Base-by-base conservation (phyloP, 192 early-diverging fungal species). In the Endogone sp. region DNA sequence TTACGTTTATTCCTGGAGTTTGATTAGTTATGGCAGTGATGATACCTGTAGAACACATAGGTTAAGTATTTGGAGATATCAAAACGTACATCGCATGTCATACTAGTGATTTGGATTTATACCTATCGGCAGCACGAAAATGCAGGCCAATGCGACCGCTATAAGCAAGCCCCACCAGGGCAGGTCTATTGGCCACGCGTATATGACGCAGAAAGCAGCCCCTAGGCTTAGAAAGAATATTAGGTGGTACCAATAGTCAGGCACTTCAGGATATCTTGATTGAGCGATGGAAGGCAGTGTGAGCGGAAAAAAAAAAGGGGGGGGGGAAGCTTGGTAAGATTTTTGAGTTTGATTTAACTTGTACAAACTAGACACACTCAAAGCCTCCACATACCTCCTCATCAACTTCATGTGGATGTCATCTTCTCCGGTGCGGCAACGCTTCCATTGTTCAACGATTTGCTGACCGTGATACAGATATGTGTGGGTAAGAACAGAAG, bases 41-140 rank as follows among this genome's bases (percentile, higher is more conserved):
- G 24, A 94, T 88, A 69, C 93, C 95, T 26, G 95, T 85, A 1
- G 93, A n/a, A n/a, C n/a, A n/a, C n/a, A n/a, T n/a, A n/a, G n/a
- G n/a, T n/a, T n/a, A n/a, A n/a, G n/a, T n/a, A n/a, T n/a, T n/a
- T n/a, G n/a, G n/a, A n/a, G n/a, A n/a, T n/a, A n/a, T n/a, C n/a
- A n/a, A n/a, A n/a, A n/a, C n/a, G n/a, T n/a, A n/a, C n/a, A n/a
- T n/a, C n/a, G n/a, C n/a, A n/a, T n/a, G n/a, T n/a, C n/a, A n/a
- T n/a, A n/a, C n/a, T n/a, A n/a, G n/a, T n/a, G n/a, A n/a, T n/a
- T n/a, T n/a, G n/a, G n/a, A n/a, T n/a, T n/a, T n/a, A 94, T 89
- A 71, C 93, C 95, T 25, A 97, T 85, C 0, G 93, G 93, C 4
- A 94, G 75, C 25, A 86, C 81, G 63, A 90, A 92, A 29, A 94